Evolutionary conservation across 768 basidiomycete genomes (phyloP).

Genomic region (Cyclocybe cylindracea): DNA sequence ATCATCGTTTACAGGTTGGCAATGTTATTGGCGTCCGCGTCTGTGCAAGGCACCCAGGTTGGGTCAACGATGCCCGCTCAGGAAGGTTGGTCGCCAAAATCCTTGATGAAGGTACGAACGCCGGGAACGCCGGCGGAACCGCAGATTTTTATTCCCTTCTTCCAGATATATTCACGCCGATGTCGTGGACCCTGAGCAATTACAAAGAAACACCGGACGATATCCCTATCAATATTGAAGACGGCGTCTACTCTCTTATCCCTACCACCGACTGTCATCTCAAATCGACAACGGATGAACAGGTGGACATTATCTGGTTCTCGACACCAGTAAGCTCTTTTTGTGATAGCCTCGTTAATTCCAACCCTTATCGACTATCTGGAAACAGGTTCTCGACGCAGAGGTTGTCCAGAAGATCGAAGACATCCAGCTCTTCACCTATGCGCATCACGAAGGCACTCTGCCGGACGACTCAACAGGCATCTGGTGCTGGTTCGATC

Average conservation of each 20-base stretch:
- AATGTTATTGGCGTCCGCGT: constrained; percentile 21
- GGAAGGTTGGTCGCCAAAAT: constrained; percentile 16
- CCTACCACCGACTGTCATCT: constrained; percentile 15
- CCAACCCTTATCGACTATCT: neutral
- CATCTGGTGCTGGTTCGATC: constrained; percentile 35
- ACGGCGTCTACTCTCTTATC: constrained; percentile 20
- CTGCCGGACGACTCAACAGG: constrained; percentile 14
- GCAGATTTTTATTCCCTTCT: neutral
- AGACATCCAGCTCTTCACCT: constrained; percentile 28
- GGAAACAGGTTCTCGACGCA: constrained; percentile 22
- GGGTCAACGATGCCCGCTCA: constrained; percentile 18
- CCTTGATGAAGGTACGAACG: constrained; percentile 17
- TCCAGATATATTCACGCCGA: constrained; percentile 19
- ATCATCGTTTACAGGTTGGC: constrained; percentile 11
- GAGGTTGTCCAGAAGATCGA: constrained; percentile 20
- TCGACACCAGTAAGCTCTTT: constrained; percentile 19
- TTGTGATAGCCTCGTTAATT: neutral
- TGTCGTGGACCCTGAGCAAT: constrained; percentile 16
- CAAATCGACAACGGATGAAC: constrained; percentile 10
- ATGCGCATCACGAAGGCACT: constrained; percentile 23
- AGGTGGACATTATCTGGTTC: constrained; percentile 22
- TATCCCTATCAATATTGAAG: constrained; percentile 15
- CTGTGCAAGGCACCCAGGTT: constrained; percentile 16
- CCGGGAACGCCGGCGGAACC: neutral
- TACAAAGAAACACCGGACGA: constrained; percentile 10